phyloP scores from a whole-genome alignment of 495 filamentous ascomycete genomes.

The Podospora pseudocomata region DNA sequence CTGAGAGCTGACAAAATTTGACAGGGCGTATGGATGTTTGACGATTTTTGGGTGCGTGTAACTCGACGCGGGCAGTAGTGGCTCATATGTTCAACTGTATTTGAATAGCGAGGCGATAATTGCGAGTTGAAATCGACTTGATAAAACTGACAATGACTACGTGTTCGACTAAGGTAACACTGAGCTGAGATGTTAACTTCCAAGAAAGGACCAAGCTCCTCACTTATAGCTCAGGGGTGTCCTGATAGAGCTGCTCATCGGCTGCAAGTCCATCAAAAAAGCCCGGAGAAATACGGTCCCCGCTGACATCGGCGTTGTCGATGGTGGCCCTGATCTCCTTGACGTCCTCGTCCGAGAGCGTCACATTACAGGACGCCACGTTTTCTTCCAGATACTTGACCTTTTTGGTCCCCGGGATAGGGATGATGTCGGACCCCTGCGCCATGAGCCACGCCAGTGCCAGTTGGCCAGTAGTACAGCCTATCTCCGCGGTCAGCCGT shows the following conservation, averaged over 20 bases:
- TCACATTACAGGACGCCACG: slow-evolving; percentile 42
- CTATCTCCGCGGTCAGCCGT: not conserved
- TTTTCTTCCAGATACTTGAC: slow-evolving; percentile 58
- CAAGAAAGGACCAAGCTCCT: not conserved
- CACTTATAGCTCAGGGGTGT: not conserved
- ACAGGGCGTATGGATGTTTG: slow-evolving; percentile 11
- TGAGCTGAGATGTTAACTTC: too few relatives aligned
- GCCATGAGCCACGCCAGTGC: slow-evolving; percentile 50
- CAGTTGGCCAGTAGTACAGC: slow-evolving; percentile 60
- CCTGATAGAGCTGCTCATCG: not conserved
- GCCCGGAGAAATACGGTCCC: not conserved
- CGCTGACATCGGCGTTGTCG: not conserved
- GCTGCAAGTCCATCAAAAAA: not conserved
- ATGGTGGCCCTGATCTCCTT: slow-evolving; percentile 32
- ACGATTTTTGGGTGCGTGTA: slow-evolving; percentile 5
- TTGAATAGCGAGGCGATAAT: not conserved
- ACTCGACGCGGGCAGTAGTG: not conserved
- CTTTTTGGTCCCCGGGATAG: slow-evolving; percentile 58
- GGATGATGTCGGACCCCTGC: slow-evolving; percentile 53
- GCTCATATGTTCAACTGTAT: not conserved
- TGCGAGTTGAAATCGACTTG: not conserved
- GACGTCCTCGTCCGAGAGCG: slow-evolving; percentile 49
- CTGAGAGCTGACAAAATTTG: not conserved
- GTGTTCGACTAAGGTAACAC: too few relatives aligned
- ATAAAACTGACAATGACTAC: too few relatives aligned